Evolutionary conservation across 441 rosid species (phyloP), one percentile per base, ranked within the genome.

Genomic region (Erysimum cheiri): DNA sequence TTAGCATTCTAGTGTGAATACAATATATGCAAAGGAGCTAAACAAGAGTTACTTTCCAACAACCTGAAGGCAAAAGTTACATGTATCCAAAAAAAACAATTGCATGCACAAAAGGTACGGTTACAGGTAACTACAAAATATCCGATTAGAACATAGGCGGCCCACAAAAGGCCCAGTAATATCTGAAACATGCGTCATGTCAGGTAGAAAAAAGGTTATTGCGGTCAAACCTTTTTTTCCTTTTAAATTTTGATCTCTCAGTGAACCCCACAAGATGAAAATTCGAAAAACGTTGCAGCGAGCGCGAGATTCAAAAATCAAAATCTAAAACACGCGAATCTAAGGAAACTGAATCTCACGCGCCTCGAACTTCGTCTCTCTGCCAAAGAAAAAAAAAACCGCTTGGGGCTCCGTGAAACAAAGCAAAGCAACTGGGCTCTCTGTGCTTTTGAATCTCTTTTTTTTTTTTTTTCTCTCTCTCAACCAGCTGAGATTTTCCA

Each of bases 281-380:
- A 59, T 67, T 73, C 68, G 41, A 64, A 73, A 73, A 73, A 50
- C 62, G 14, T 28, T 8, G 41, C 55, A 60, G 36, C 43, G 69
- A 71, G 75, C 78, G 78, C 78, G 73, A 74, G 78, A 74, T 74
- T 73, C 65, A 59, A 73, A 73, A 72, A 29, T 29, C 39, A 55
- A 64, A 72, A 35, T 47, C 3, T 31, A 40, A 36, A 12, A 67
- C 62, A 60, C 77, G 72, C 68, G 28, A 55, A 52, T 29, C 73
- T 44, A 43, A 53, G 64, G 59, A 46, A n/a, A 60, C 28, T 74
- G 69, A 43, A 26, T 8, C 57, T 44, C 78, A 74, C 78, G 78
- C 78, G 73, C 72, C 72, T 36, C 71, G 61, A 57, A 17, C 43
- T 35, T 36, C 14, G 61, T 56, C 61, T 56, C 60, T 57, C 56